Conservation (phyloP, 179 eudicot genomes). For the Heliamphora pulchella region DNA sequence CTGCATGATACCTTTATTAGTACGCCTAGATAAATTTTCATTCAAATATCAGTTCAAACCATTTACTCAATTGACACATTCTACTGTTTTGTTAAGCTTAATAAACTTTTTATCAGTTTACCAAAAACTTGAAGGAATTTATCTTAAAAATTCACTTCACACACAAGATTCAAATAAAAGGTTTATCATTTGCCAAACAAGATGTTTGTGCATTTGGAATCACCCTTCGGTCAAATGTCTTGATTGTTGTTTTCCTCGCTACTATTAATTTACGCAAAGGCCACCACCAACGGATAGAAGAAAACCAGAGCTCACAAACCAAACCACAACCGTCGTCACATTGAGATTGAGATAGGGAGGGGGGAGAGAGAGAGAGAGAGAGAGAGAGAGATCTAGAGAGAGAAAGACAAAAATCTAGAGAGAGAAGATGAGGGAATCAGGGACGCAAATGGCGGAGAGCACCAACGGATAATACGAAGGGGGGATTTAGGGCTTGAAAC, state of each 20-base stretch:
- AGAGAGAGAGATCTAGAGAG: constrained; percentile 3
- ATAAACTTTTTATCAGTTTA: no score
- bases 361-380: constrained; percentile 12
- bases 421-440: constrained; percentile 24
- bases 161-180: no score
- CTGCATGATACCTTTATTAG: no score
- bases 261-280: background rate
- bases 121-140: no score
- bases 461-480: background rate
- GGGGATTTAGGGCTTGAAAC: no score
- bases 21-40: no score
- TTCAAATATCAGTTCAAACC: no score
- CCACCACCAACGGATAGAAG: background rate
- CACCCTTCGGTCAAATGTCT: background rate
- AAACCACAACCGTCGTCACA: background rate
- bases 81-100: no score
- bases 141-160: no score
- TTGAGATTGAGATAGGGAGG: background rate
- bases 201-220: background rate
- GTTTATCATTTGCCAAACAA: no score
- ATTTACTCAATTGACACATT: no score
- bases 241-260: constrained; percentile 10
- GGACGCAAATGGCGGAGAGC: constrained; percentile 12
- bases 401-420: background rate
- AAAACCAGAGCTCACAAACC: background rate